Percentiles rank a stretch among this genome's conserved stretches.
Conservation (phyloP, 345 rosid species). For the Rhodamnia rubescens region DNA sequence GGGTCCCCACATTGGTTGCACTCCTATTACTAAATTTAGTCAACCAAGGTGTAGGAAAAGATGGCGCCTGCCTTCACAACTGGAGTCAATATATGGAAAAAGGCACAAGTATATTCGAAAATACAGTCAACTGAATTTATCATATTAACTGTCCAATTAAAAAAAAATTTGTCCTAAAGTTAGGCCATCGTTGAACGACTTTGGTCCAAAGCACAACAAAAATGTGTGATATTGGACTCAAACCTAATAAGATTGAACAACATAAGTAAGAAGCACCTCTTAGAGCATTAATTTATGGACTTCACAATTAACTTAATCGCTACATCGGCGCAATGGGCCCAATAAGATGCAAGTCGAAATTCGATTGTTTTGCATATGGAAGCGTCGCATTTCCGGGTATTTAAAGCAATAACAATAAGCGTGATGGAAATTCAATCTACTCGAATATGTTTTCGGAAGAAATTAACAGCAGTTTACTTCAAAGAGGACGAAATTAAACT, state of each 20-base stretch:
- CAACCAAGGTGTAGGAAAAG: neutral
- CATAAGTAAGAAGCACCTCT: neutral
- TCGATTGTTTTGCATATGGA: neutral
- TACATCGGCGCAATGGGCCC: accelerated
- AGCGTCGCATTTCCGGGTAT: neutral
- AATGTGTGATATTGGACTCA: neutral
- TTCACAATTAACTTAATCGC: no score
- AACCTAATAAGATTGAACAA: neutral
- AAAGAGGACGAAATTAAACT: neutral
- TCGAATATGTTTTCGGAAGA: neutral
- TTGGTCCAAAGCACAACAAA: neutral
- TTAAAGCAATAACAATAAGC: neutral
- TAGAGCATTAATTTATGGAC: neutral
- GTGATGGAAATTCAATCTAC: neutral
- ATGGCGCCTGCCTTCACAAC: neutral
- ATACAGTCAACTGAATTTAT: neutral
- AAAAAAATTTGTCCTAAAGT: no score
- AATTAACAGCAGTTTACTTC: accelerated
- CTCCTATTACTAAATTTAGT: neutral
- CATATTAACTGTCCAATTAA: no score
- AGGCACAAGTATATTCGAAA: neutral
- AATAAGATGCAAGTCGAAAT: neutral
- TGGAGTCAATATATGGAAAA: neutral
- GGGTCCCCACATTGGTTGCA: no score
- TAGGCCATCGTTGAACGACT: neutral